Conservation (phyloP, 345 rosid genomes). For the Mangifera indica region DNA sequence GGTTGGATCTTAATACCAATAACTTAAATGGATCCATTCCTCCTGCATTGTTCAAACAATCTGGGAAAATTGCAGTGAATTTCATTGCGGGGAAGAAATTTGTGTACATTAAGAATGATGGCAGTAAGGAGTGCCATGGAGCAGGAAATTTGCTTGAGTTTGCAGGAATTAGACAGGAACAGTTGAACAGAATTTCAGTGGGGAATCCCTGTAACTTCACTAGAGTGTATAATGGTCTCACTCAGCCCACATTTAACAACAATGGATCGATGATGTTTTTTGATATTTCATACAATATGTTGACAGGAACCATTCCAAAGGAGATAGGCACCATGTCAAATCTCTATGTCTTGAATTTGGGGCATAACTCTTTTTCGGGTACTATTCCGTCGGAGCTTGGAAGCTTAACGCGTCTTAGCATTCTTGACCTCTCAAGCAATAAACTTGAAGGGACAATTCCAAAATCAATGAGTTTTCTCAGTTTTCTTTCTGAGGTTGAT, state of each 20-base stretch:
- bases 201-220: slow-evolving; percentile 84
- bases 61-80: slow-evolving; percentile 78
- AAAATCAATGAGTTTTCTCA: slow-evolving; percentile 48
- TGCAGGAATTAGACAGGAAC: slow-evolving; percentile 68
- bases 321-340: slow-evolving; percentile 79
- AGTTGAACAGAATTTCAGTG: slow-evolving; percentile 55
- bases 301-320: slow-evolving; percentile 72
- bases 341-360: slow-evolving; percentile 76
- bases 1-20: slow-evolving; percentile 92
- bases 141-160: slow-evolving; percentile 90
- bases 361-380: slow-evolving; percentile 70
- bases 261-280: slow-evolving; percentile 94
- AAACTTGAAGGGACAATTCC: slow-evolving; percentile 69
- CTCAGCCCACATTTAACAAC: slow-evolving; percentile 73
- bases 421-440: slow-evolving; percentile 85
- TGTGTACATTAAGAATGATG: slow-evolving; percentile 74
- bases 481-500: slow-evolving; percentile 64
- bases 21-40: slow-evolving; percentile 70
- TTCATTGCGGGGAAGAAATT: slow-evolving; percentile 75
- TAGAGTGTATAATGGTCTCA: slow-evolving; percentile 63
- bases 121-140: slow-evolving; percentile 81
- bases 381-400: slow-evolving; percentile 76
- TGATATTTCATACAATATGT: slow-evolving; percentile 72
- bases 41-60: slow-evolving; percentile 71
- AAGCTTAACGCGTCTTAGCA: slow-evolving; percentile 54